Evolutionary conservation across 2,329 filamentous ascomycete species (phyloP).

Genomic region (Colletotrichum brevisporum): DNA sequence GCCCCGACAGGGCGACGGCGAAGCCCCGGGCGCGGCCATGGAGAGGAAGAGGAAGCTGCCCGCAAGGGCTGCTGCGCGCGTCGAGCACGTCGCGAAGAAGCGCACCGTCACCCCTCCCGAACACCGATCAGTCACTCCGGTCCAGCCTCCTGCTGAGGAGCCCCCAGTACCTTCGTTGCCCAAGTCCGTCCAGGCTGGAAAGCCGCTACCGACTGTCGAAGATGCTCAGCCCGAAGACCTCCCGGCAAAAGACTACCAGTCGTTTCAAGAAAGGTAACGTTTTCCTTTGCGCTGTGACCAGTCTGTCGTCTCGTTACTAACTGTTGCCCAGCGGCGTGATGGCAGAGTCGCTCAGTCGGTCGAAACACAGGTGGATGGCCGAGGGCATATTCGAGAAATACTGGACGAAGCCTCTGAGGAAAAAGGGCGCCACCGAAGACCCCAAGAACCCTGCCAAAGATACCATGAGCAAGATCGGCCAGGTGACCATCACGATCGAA

Average conservation of each 20-base stretch:
- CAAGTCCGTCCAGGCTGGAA: constrained; percentile 73
- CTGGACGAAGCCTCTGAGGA: constrained; percentile 81
- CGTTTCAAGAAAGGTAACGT: constrained; percentile 77
- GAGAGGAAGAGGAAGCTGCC: constrained; percentile 77
- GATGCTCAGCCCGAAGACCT: constrained; percentile 76
- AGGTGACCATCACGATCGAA: constrained; percentile 81
- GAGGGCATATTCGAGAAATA: constrained; percentile 83
- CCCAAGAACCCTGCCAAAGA: constrained; percentile 78
- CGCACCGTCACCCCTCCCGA: constrained; percentile 70
- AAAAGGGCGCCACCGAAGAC: constrained; percentile 75
- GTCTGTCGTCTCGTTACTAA: constrained; percentile 7
- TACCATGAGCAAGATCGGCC: constrained; percentile 80
- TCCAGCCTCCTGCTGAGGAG: constrained; percentile 53
- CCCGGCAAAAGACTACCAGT: constrained; percentile 77
- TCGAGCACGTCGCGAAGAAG: constrained; percentile 73
- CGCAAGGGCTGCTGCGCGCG: constrained; percentile 72
- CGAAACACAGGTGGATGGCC: constrained; percentile 79
- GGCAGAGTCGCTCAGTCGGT: constrained; percentile 79
- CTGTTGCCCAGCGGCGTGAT: constrained; percentile 74
- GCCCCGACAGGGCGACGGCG: constrained; percentile 29
- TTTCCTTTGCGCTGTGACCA: background rate
- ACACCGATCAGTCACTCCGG: constrained; percentile 62
- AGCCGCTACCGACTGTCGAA: constrained; percentile 79
- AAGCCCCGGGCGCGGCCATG: constrained; percentile 56
- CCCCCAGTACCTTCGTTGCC: constrained; percentile 66